Conservation (phyloP, 1,139 yeast species). For the Ogataea hybrid region DNA sequence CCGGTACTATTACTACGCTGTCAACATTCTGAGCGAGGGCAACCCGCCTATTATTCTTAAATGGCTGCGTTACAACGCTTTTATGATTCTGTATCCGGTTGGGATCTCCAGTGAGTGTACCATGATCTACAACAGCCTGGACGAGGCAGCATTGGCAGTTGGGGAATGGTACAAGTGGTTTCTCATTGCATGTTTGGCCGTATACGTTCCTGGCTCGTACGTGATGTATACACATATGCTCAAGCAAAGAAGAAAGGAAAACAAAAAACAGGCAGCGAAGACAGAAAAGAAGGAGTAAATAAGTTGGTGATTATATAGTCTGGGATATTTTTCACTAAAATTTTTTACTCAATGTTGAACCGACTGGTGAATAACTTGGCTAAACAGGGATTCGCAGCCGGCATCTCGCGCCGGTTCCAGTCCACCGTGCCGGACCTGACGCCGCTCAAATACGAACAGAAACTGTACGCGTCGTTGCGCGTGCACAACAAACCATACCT, state of each 20-base stretch:
- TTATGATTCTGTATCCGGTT: constrained; percentile 79
- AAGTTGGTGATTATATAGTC: constrained; percentile 1
- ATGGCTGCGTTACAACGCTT: constrained; percentile 79
- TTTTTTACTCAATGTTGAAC: constrained; percentile 5
- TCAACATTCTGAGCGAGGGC: constrained; percentile 53
- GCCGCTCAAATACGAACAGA: constrained; percentile 64
- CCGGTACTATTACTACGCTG: constrained; percentile 82
- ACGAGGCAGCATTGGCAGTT: constrained; percentile 51
- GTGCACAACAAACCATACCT: constrained; percentile 84
- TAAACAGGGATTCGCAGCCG: background rate
- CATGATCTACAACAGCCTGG: constrained; percentile 66
- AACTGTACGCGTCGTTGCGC: constrained; percentile 77
- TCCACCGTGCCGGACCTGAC: constrained; percentile 36
- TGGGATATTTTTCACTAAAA: constrained; percentile 1
- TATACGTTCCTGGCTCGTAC: constrained; percentile 86
- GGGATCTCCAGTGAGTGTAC: constrained; percentile 86
- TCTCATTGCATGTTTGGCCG: constrained; percentile 54
- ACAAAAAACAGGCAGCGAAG: constrained; percentile 35
- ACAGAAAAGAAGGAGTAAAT: constrained; percentile 19
- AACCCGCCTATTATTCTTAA: constrained; percentile 62
- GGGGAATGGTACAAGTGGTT: constrained; percentile 55
- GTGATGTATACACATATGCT: constrained; percentile 86
- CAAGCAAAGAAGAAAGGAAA: constrained; percentile 73
- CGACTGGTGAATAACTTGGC: constrained; percentile 3
- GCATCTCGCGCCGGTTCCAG: constrained; percentile 2